These are phyloP conservation scores for Wickerhamomyces sydowiorum DNA, from an alignment of 805 yeast species.

Conservation along the genomic window DNA sequence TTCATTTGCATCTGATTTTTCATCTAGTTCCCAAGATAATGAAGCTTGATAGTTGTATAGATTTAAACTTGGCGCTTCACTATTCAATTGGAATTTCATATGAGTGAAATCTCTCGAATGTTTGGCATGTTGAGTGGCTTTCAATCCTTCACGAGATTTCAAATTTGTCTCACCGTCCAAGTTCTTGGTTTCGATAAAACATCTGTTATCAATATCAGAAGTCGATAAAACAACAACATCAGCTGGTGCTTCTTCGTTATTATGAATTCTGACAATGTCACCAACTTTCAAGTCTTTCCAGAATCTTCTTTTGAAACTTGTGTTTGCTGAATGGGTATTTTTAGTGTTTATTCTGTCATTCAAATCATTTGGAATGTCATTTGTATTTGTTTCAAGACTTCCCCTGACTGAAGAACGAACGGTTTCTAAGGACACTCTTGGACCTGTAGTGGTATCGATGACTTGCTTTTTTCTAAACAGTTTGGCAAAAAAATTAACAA, in stretches of 20 bases:
- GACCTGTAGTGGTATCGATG: conserved; percentile 2
- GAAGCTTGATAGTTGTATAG: conserved; percentile 73
- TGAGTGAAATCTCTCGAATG: conserved; percentile 41
- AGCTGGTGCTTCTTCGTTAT: conserved; percentile 78
- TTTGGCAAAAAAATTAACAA: conserved; percentile 15
- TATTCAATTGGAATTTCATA: conserved; percentile 56
- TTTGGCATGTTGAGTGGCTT: conserved; percentile 44
- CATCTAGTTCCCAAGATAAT: conserved; percentile 42
- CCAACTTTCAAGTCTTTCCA: conserved; percentile 77
- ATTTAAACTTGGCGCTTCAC: conserved; percentile 79
- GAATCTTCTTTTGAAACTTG: conserved; percentile 27
- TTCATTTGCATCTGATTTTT: conserved; percentile 15
- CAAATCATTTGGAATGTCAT: neutral
- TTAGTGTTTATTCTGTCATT: conserved; percentile 48
- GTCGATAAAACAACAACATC: conserved; percentile 61
- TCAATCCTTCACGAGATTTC: conserved; percentile 66
- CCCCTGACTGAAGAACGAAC: conserved; percentile 5
- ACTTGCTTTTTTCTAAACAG: conserved; percentile 12
- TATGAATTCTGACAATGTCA: conserved; percentile 62
- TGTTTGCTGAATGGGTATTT: conserved; percentile 44
- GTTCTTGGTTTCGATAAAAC: conserved; percentile 73
- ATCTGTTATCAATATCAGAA: conserved; percentile 61
- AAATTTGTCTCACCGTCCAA: conserved; percentile 77
- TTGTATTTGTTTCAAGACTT: conserved; percentile 3
- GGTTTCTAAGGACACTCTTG: conserved; percentile 13